Evolutionary conservation across 495 filamentous ascomycete species (phyloP).

Genomic region (Lichina pygmaea): DNA sequence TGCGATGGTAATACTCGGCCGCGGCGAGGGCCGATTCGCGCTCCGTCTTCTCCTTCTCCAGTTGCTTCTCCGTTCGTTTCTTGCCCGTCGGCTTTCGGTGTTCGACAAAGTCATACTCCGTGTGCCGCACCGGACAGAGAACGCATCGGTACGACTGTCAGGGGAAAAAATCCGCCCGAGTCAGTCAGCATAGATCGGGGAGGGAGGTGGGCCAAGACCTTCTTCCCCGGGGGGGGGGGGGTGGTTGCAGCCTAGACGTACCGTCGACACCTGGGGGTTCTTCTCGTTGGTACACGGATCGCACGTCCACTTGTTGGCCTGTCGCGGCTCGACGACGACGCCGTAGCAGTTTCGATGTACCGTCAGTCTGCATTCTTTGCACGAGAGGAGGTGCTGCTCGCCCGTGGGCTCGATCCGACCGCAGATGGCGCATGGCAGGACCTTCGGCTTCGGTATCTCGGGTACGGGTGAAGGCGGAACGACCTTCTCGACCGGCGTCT

Average conservation of each 20-base stretch:
- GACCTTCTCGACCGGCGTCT: slow-evolving; percentile 20
- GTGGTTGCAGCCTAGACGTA: slow-evolving; percentile 16
- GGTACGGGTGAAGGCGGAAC: slow-evolving; percentile 28
- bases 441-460: slow-evolving; percentile 49
- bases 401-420: slow-evolving; percentile 38
- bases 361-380: slow-evolving; percentile 62
- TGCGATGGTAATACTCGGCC: slow-evolving; percentile 51
- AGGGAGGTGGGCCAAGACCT: too few species aligned
- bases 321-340: slow-evolving; percentile 32
- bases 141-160: slow-evolving; percentile 65
- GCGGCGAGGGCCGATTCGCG: slow-evolving; percentile 50
- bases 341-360: slow-evolving; percentile 93
- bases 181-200: background rate
- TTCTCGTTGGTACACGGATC: slow-evolving; percentile 91
- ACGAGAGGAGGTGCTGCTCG: slow-evolving; percentile 41
- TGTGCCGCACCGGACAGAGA: slow-evolving; percentile 55
- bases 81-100: slow-evolving; percentile 60
- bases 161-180: background rate
- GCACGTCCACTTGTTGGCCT: slow-evolving; percentile 66
- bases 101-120: slow-evolving; percentile 59
- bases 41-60: slow-evolving; percentile 64
- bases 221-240: too few species aligned
- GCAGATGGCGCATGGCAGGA: slow-evolving; percentile 69
- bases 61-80: slow-evolving; percentile 83
- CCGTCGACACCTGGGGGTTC: slow-evolving; percentile 59